These are phyloP conservation scores for Yamadazyma triangularis DNA, from an alignment of 1,139 yeast species.

Conservation along the genomic window DNA sequence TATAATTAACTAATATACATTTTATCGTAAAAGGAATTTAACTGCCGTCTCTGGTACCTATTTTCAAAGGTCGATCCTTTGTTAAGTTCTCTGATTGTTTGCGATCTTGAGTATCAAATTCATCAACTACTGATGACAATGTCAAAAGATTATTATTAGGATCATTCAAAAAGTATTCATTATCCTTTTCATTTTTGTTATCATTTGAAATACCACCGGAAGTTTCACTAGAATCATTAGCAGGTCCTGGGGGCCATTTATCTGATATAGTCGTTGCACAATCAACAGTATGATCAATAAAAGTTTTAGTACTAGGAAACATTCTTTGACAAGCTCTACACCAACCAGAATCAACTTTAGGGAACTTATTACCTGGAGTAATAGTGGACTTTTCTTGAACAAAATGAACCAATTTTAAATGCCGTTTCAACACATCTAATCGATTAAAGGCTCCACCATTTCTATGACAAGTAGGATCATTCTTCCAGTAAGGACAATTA, in stretches of 20 bases:
- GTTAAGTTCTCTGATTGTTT: too few species aligned
- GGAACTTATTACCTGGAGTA: conserved; percentile 10
- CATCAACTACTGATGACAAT: conserved; percentile 12
- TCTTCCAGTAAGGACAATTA: conserved; percentile 68
- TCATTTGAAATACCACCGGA: neutral
- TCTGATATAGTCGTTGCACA: conserved; percentile 47
- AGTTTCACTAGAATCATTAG: conserved; percentile 4
- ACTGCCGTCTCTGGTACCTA: too few species aligned
- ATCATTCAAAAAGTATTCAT: conserved; percentile 8
- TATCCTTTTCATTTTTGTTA: conserved; percentile 1
- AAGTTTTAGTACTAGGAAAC: conserved; percentile 54
- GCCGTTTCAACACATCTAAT: conserved; percentile 67
- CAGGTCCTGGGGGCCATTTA: conserved; percentile 18
- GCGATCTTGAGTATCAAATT: too few species aligned
- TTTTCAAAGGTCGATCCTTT: too few species aligned
- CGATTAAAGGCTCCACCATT: conserved; percentile 71
- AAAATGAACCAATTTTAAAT: conserved; percentile 61
- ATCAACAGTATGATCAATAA: conserved; percentile 61
- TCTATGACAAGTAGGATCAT: conserved; percentile 65
- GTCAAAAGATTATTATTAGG: conserved; percentile 13
- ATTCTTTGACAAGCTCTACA: conserved; percentile 57
- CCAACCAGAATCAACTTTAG: conserved; percentile 54
- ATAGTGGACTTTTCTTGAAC: conserved; percentile 41
- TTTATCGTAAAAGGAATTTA: too few species aligned
- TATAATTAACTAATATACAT: too few species aligned